These are phyloP conservation scores for Clavaria fumosa DNA, from an alignment of 768 basidiomycete species.

Conservation along the genomic window DNA sequence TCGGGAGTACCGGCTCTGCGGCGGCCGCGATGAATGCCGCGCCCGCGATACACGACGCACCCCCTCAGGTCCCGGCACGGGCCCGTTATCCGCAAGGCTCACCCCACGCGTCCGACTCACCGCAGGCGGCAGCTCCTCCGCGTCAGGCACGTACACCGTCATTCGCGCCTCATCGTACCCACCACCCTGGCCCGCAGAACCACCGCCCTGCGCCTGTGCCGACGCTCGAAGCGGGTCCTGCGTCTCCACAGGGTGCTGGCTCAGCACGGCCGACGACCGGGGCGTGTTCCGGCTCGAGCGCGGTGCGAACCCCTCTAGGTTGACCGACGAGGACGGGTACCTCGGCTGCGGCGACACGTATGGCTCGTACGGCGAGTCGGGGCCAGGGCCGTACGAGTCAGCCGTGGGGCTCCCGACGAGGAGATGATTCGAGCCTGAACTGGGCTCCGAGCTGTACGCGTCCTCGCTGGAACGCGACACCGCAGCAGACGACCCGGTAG, in stretches of 20 bases:
- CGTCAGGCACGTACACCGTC: constrained; percentile 19
- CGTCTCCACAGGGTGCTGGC: constrained; percentile 27
- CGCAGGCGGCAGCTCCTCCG: constrained; percentile 20
- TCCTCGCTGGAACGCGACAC: constrained; percentile 33
- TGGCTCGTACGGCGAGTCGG: constrained; percentile 10
- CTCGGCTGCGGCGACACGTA: constrained; percentile 8
- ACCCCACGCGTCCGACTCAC: constrained; percentile 44
- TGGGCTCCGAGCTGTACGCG: constrained; percentile 26
- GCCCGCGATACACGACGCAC: constrained; percentile 68
- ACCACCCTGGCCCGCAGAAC: no score
- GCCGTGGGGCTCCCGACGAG: constrained; percentile 27
- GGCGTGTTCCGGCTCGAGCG: background rate
- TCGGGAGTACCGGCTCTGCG: constrained; percentile 62
- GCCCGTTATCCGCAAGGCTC: constrained; percentile 68
- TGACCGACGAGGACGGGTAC: background rate
- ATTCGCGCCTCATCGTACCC: constrained; percentile 24
- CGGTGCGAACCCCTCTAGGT: background rate
- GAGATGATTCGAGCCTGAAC: constrained; percentile 26
- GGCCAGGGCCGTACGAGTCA: constrained; percentile 19
- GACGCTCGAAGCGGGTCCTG: constrained; percentile 44
- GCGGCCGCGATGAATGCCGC: constrained; percentile 36
- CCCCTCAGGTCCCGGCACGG: constrained; percentile 62
- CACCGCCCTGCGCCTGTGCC: no score
- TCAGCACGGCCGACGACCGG: constrained; percentile 15
- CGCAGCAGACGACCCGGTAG: constrained; percentile 31